phyloP scores from a whole-genome alignment of 257 asterid genomes.

The Solanum pinnatisectum region DNA sequence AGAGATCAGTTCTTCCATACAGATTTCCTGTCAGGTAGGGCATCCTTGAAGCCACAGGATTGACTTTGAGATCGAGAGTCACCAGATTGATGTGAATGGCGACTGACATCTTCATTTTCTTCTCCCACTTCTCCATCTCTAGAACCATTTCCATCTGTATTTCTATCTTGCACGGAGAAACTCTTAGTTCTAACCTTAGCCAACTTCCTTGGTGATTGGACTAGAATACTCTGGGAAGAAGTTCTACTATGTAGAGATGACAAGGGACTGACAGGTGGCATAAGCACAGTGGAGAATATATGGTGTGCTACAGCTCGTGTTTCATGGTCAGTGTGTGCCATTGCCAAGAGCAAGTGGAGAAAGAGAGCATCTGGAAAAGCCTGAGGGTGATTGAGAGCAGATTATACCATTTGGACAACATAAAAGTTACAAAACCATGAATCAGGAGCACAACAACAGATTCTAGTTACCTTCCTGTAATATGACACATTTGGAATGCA shows the following conservation, averaged over 20 bases:
- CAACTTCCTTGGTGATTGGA: slow-evolving; percentile 12
- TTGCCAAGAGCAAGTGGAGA: slow-evolving; percentile 41
- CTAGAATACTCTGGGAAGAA: slow-evolving; percentile 7
- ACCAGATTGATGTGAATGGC: slow-evolving; percentile 3
- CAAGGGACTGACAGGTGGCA: slow-evolving; percentile 28
- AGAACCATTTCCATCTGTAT: slow-evolving; percentile 9
- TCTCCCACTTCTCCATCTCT: slow-evolving; percentile 12
- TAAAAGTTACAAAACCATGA: background rate
- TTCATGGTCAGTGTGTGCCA: slow-evolving; percentile 43
- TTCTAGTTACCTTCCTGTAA: slow-evolving; percentile 21
- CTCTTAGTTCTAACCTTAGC: slow-evolving; percentile 16
- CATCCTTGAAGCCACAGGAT: slow-evolving; percentile 17
- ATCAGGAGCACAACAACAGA: background rate
- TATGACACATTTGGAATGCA: slow-evolving; percentile 33
- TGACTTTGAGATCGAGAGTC: slow-evolving; percentile 11
- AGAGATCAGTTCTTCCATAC: slow-evolving; percentile 7
- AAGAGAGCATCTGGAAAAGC: slow-evolving; percentile 45
- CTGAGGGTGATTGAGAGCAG: slow-evolving; percentile 10
- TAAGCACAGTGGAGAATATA: slow-evolving; percentile 35
- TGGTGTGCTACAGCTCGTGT: slow-evolving; percentile 35
- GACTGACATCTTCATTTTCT: slow-evolving; percentile 10
- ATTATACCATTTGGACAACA: background rate
- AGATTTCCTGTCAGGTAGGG: slow-evolving; percentile 5
- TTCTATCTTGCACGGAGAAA: slow-evolving; percentile 17
- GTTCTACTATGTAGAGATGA: slow-evolving; percentile 15